Percentiles rank a stretch among this genome's conserved stretches.
Conservation (phyloP, 441 rosid genomes). For the Adansonia gregorii region DNA sequence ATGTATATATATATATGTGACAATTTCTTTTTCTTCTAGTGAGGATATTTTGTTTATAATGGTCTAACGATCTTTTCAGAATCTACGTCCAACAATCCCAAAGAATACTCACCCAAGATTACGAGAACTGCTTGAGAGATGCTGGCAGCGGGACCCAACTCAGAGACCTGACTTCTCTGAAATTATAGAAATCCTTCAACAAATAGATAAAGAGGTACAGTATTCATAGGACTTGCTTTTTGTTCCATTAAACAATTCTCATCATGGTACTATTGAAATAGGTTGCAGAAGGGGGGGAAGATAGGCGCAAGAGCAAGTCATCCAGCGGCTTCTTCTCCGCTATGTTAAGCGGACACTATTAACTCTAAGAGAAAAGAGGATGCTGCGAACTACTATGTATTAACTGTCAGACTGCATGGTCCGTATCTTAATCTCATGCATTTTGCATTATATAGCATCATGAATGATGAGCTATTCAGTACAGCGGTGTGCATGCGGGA, state of each 20-base stretch:
- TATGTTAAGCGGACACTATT: conserved; percentile 55
- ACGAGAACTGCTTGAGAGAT: conserved; percentile 77
- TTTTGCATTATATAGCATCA: conserved; percentile 42
- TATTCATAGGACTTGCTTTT: conserved; percentile 18
- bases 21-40: not conserved
- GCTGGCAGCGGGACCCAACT: conserved; percentile 87
- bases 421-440: conserved; percentile 25
- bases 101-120: conserved; percentile 73
- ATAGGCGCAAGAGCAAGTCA: conserved; percentile 50
- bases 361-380: conserved; percentile 32
- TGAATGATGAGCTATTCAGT: conserved; percentile 19
- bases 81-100: conserved; percentile 82
- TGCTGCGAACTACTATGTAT: conserved; percentile 30
- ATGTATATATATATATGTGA: not conserved
- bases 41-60: conserved; percentile 12
- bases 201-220: conserved; percentile 69
- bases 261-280: conserved; percentile 36
- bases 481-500: not conserved
- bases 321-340: conserved; percentile 53
- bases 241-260: conserved; percentile 20
- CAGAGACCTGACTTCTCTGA: conserved; percentile 82
- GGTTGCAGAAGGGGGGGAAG: conserved; percentile 61
- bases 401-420: not conserved
- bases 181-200: conserved; percentile 65
- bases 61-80: conserved; percentile 43